Percentiles rank a stretch among this genome's conserved stretches.
These are phyloP conservation scores for Paecilomyces formosus DNA, from an alignment of 2,329 filamentous ascomycete genomes.

Conservation along the genomic window DNA sequence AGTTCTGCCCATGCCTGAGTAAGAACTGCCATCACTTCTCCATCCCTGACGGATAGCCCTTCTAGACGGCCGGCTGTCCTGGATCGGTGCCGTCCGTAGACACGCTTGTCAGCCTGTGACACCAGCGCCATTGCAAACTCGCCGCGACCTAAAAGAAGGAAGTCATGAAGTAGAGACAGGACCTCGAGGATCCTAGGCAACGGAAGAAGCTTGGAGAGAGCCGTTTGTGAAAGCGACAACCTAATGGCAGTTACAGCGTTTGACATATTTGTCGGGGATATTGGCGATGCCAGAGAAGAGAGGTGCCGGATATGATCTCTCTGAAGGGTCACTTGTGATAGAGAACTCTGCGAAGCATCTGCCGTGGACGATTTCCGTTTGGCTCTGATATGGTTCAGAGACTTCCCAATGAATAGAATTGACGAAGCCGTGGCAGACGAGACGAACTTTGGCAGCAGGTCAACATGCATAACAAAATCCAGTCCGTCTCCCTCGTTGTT, in stretches of 20 bases:
- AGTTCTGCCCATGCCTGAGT: slow-evolving; percentile 72
- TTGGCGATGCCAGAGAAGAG: slow-evolving; percentile 61
- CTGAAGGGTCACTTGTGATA: slow-evolving; percentile 54
- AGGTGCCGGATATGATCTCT: slow-evolving; percentile 48
- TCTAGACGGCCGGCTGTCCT: slow-evolving; percentile 50
- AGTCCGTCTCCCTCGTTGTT: slow-evolving; percentile 33
- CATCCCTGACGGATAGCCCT: slow-evolving; percentile 70
- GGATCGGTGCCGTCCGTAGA: slow-evolving; percentile 62
- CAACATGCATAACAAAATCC: slow-evolving; percentile 53
- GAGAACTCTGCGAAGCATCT: slow-evolving; percentile 25
- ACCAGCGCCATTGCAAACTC: slow-evolving; percentile 88
- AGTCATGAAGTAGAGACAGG: slow-evolving; percentile 70
- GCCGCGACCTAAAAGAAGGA: slow-evolving; percentile 78
- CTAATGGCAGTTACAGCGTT: slow-evolving; percentile 69
- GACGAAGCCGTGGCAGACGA: slow-evolving; percentile 66
- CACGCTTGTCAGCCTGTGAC: slow-evolving; percentile 72
- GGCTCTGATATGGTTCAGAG: slow-evolving; percentile 72
- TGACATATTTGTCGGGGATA: slow-evolving; percentile 64
- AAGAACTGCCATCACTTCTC: slow-evolving; percentile 72
- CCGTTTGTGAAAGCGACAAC: slow-evolving; percentile 73
- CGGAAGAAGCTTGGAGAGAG: slow-evolving; percentile 74
- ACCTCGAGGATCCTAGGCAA: slow-evolving; percentile 68
- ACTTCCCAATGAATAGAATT: slow-evolving; percentile 84
- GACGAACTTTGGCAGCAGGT: slow-evolving; percentile 72
- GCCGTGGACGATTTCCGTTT: slow-evolving; percentile 30